phyloP scores from a whole-genome alignment of 768 basidiomycete species.

The Sistotremastrum niveocremeum region DNA sequence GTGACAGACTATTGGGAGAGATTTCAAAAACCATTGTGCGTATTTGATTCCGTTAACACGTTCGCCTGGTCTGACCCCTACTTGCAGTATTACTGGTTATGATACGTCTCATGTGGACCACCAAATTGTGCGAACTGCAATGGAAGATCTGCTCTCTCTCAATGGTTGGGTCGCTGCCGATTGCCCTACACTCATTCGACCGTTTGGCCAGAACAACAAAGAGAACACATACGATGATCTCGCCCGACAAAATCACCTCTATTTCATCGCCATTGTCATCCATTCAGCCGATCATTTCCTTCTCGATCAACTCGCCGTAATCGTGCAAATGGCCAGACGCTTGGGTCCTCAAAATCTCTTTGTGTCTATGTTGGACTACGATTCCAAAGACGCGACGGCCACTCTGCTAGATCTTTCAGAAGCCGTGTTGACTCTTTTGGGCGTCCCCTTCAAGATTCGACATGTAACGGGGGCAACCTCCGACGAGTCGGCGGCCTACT shows the following conservation, averaged over 20 bases:
- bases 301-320: constrained; percentile 95
- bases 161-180: constrained; percentile 98
- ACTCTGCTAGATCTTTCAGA: constrained; percentile 92
- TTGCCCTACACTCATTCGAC: constrained; percentile 87
- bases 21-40: constrained; percentile 85
- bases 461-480: constrained; percentile 88
- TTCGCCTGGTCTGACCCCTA: background rate
- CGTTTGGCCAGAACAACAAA: constrained; percentile 83
- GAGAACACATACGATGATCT: constrained; percentile 86
- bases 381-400: constrained; percentile 88
- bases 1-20: constrained; percentile 82
- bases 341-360: constrained; percentile 85
- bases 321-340: constrained; percentile 87
- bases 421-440: constrained; percentile 84
- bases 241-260: constrained; percentile 66
- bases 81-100: constrained; percentile 52
- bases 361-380: constrained; percentile 96
- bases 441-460: constrained; percentile 85
- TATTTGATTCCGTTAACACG: constrained; percentile 6
- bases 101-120: constrained; percentile 85
- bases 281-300: constrained; percentile 99
- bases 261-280: constrained; percentile 89
- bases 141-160: constrained; percentile 87
- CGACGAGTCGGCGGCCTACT: constrained; percentile 81
- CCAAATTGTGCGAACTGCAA: constrained; percentile 76